Evolutionary conservation across 2,329 filamentous ascomycete species (phyloP), one percentile per base, ranked within the genome.

Genomic region (Colletotrichum sp.): DNA sequence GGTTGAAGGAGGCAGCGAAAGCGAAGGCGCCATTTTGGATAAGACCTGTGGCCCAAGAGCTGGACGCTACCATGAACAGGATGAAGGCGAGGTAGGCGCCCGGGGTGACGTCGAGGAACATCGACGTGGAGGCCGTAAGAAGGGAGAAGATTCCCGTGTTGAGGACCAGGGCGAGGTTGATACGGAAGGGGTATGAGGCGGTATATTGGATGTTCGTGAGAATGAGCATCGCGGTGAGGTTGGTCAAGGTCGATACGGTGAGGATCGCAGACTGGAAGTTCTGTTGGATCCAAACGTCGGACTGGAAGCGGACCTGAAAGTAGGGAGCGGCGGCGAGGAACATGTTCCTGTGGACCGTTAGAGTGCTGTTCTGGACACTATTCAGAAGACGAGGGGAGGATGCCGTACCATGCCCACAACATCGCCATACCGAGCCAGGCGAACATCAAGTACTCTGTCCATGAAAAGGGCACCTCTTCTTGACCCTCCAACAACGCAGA

Each of bases 11-110:
- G 5, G 95, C 92, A 5, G 95, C 96, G 82, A 96, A 99, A 4
- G 97, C 95, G 83, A 98, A 98, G 13, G 97, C 92, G 21, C 97
- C 97, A 84, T 99, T 99, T 85, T 99, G 97, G 79, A 96, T 94
- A 67, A 98, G 88, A 0, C 95, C 96, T 0, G 96, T 94, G 0
- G 95, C 96, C 82, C 94, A 89, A 78, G 95, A 95, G 1, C 96
- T 92, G n/a, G 88, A 87, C 77, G 94, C 93, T 6, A 98, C 96
- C 90, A 96, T 96, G 77, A 92, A 72, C 83, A 99, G 92, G 69
- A 98, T 85, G 83, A 99, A 98, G 28, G 85, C 90, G 75, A 99
- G 94, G 85, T 99, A 99, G 6, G 87, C 85, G 1, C 85, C 85
- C 0, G 95, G 88, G 0, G 93, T 90, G 12, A 91, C 88, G 77